Base-by-base conservation (phyloP, 805 yeast species). In the Ascoidea tarda region DNA sequence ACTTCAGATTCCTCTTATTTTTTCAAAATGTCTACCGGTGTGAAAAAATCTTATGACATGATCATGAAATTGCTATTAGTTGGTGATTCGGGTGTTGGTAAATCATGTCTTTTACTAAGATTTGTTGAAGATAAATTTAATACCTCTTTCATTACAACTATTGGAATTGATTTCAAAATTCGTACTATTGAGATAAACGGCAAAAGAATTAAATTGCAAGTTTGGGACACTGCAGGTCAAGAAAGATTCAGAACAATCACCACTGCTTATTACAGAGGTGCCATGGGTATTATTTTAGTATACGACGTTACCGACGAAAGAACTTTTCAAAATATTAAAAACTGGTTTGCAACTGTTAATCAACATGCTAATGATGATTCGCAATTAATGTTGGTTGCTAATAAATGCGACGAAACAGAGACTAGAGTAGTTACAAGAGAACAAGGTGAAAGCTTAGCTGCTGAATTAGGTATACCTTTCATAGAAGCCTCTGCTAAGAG, bases 201-300 rank as follows among this genome's bases (percentile, higher is more conserved):
- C 59, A 93, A 93, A 75, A 87, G 96, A 52, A 93, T 93, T 67
- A 93, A 93, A 72, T 78, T 93, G 65, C 99, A 93, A 73, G 91
- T 93, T 66, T 93, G 99, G 99, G 99, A 93, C 67, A 93, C 99
- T 53, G 99, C 98, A 10, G 99, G 99, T 49, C 99, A 93, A 74
- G 99, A 93, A 70, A 77, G 99, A 62, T 93, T 93, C 74, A 83
- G 98, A 72, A 93, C 99, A 51, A 91, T 91, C 71, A 93, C 98
- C 10, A 87, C 96, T 12, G 87, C 96, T 14, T 91, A 91, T 73
- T 91, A 86, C 69, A 79, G 95, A 68, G 95, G 95, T 54, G 93
- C 95, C 54, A 82, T 84, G 82, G 95, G 95, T 57, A 85, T 86
- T 62, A 82, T 85, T 50, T 75, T 86, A 62, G 89, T 86, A 45